phyloP scores from a whole-genome alignment of 2,329 filamentous ascomycete genomes.

The Alternaria atra region DNA sequence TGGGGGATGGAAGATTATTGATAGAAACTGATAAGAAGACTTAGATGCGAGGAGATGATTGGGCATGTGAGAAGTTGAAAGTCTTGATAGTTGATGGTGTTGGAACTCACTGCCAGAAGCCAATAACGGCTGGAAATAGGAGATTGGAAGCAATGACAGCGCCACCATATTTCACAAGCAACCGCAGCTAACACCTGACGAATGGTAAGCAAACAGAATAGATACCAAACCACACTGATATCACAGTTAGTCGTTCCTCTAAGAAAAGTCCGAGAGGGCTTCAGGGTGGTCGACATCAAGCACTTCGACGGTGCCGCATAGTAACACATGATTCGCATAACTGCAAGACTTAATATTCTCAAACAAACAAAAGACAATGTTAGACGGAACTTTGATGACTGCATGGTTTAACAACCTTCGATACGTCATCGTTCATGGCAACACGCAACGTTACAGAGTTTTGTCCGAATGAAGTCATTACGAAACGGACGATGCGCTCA shows the following conservation, averaged over 20 bases:
- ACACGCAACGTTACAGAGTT: neutral
- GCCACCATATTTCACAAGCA: neutral
- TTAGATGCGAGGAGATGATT: neutral
- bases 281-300: neutral
- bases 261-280: no score
- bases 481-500: neutral
- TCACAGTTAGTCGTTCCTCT: neutral
- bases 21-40: neutral
- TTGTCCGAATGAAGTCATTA: neutral
- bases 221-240: neutral
- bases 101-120: no score
- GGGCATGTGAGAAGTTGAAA: neutral
- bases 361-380: neutral
- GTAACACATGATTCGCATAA: neutral
- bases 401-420: neutral
- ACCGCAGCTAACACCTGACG: neutral
- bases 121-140: accelerated
- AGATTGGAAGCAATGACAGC: neutral
- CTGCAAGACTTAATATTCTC: neutral
- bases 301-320: neutral
- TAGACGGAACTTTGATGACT: neutral
- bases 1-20: conserved; percentile 18
- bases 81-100: neutral
- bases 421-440: neutral
- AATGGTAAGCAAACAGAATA: neutral